Percentiles rank a stretch among this genome's conserved stretches.
phyloP scores from a whole-genome alignment of 2,329 filamentous ascomycete species.

The Teratosphaeria nubilosa region DNA sequence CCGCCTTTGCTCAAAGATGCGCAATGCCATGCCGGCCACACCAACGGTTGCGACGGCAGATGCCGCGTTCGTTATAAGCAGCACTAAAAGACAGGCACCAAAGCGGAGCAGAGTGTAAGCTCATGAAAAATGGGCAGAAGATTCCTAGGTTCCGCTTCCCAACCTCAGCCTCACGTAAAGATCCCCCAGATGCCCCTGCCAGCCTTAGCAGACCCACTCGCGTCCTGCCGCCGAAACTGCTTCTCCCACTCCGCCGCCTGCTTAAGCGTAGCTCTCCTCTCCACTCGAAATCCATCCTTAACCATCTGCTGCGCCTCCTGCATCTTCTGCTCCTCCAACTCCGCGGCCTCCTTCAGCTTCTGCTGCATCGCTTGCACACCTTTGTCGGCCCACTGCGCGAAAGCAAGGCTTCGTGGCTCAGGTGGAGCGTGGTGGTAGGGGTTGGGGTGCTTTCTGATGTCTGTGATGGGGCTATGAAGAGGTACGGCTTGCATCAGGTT shows the following conservation, averaged over 20 bases:
- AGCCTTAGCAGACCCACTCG: background rate
- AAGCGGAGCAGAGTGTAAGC: background rate
- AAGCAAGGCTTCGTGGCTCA: background rate
- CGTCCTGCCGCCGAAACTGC: background rate
- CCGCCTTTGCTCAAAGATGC: background rate
- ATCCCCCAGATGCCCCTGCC: background rate
- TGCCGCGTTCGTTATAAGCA: background rate
- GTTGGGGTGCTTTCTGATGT: background rate
- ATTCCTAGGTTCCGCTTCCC: too few species aligned
- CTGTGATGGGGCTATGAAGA: background rate
- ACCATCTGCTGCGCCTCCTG: background rate
- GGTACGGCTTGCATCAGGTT: background rate
- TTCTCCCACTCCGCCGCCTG: background rate
- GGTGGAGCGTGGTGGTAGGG: conserved; percentile 2
- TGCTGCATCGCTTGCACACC: conserved; percentile 1
- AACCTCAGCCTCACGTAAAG: background rate
- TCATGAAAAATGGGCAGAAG: background rate
- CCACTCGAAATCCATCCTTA: background rate
- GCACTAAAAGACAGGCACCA: background rate
- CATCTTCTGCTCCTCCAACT: background rate
- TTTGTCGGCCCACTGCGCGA: conserved; percentile 3
- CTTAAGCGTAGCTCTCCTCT: background rate
- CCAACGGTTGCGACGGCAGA: too few species aligned
- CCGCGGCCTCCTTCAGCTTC: background rate
- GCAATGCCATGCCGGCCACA: too few species aligned